phyloP scores from a whole-genome alignment of 2,329 filamentous ascomycete species.

The Penicillium sp. region DNA sequence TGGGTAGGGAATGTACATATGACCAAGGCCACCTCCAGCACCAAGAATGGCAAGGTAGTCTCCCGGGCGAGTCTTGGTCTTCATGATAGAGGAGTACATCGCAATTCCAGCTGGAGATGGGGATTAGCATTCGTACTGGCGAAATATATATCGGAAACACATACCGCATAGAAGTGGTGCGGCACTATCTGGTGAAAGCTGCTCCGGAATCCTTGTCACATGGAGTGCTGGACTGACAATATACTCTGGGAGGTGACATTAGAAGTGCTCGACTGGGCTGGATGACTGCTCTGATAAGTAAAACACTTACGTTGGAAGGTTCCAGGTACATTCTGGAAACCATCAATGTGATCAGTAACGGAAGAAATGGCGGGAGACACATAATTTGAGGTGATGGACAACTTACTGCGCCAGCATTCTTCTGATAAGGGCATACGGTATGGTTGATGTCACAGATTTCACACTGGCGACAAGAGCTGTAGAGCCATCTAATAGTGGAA shows the following conservation, averaged over 20 bases:
- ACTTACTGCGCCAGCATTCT: slow-evolving; percentile 37
- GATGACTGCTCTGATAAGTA: neutral
- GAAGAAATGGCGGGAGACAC: neutral
- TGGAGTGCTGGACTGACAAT: slow-evolving; percentile 35
- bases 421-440: slow-evolving; percentile 38
- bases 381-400: neutral
- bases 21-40: slow-evolving; percentile 38
- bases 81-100: slow-evolving; percentile 40
- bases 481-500: slow-evolving; percentile 31
- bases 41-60: slow-evolving; percentile 37
- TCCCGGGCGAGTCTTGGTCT: slow-evolving; percentile 32
- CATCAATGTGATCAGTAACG: neutral
- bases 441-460: slow-evolving; percentile 38
- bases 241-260: slow-evolving; percentile 24
- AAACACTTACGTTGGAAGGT: slow-evolving; percentile 34
- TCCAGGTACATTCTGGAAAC: slow-evolving; percentile 33
- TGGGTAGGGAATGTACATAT: slow-evolving; percentile 28
- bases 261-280: neutral
- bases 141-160: neutral
- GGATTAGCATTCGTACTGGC: neutral
- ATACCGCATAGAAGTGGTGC: slow-evolving; percentile 38
- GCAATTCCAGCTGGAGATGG: slow-evolving; percentile 32
- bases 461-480: slow-evolving; percentile 37
- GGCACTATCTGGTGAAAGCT: slow-evolving; percentile 30
- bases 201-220: slow-evolving; percentile 34